These are phyloP conservation scores for Rutstroemia sp. DNA, from an alignment of 2,329 filamentous ascomycete genomes.

Conservation along the genomic window DNA sequence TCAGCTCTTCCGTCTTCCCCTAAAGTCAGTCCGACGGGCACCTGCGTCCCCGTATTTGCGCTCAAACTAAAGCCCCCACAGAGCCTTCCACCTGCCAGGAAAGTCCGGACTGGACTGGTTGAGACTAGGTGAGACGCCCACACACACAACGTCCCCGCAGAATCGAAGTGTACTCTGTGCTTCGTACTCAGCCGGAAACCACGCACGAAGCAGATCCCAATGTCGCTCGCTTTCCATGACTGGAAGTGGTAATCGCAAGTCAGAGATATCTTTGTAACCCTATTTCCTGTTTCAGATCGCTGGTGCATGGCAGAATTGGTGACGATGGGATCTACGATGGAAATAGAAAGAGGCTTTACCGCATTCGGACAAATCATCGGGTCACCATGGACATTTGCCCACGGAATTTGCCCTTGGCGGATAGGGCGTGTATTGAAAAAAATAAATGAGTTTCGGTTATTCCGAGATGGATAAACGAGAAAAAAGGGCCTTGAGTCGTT, in stretches of 20 bases:
- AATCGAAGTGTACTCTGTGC: not conserved
- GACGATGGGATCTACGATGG: conserved; percentile 2
- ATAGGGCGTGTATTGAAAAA: conserved; percentile 7
- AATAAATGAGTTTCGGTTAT: conserved; percentile 1
- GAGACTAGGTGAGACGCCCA: not conserved
- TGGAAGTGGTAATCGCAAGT: not conserved
- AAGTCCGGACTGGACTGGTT: not conserved
- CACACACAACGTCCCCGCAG: not conserved
- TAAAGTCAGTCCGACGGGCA: too few relatives aligned
- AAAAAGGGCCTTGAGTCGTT: too few relatives aligned
- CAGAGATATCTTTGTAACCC: not conserved
- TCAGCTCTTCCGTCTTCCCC: too few relatives aligned
- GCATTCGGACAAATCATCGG: not conserved
- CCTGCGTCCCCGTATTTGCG: too few relatives aligned
- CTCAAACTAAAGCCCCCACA: too few relatives aligned
- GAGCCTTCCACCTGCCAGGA: not conserved
- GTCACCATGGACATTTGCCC: not conserved
- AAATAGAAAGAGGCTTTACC: not conserved
- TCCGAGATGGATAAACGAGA: not conserved
- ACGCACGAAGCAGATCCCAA: conserved; percentile 3
- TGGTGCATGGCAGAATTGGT: not conserved
- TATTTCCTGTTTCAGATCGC: not conserved
- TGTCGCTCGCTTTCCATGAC: not conserved
- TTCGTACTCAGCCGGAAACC: not conserved
- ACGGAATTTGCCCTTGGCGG: not conserved